phyloP scores from a whole-genome alignment of 2,329 filamentous ascomycete genomes.

The Aspergillus sp. region DNA sequence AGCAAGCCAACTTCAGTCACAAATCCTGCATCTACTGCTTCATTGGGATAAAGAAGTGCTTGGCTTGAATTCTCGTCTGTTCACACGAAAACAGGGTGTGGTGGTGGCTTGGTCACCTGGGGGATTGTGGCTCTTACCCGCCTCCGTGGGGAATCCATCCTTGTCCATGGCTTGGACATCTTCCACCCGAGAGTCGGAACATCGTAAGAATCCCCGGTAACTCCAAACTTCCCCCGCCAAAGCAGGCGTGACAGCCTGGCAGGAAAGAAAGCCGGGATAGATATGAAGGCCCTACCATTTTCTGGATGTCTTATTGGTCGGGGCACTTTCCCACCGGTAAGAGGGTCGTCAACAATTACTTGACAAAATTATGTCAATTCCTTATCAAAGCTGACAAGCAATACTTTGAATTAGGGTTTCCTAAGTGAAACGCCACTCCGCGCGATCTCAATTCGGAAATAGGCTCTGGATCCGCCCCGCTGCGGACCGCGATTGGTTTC shows the following conservation, averaged over 20 bases:
- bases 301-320: background rate
- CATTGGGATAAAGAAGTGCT: background rate
- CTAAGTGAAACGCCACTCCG: background rate
- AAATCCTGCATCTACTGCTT: background rate
- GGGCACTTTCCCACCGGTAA: background rate
- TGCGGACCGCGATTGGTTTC: conserved; percentile 1
- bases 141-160: background rate
- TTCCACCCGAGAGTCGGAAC: background rate
- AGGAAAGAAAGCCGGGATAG: background rate
- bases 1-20: background rate
- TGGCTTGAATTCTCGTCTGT: background rate
- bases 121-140: background rate
- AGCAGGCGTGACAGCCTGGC: background rate
- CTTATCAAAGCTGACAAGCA: background rate
- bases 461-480: conserved; percentile 1
- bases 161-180: background rate
- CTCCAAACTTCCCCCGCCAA: background rate
- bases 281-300: background rate
- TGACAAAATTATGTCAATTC: background rate
- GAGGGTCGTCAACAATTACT: background rate
- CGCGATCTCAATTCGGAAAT: background rate
- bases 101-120: background rate
- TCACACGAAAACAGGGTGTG: background rate
- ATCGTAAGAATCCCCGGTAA: background rate
- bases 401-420: background rate